Conservation (phyloP, 345 rosid genomes). For the Populus deltoides region DNA sequence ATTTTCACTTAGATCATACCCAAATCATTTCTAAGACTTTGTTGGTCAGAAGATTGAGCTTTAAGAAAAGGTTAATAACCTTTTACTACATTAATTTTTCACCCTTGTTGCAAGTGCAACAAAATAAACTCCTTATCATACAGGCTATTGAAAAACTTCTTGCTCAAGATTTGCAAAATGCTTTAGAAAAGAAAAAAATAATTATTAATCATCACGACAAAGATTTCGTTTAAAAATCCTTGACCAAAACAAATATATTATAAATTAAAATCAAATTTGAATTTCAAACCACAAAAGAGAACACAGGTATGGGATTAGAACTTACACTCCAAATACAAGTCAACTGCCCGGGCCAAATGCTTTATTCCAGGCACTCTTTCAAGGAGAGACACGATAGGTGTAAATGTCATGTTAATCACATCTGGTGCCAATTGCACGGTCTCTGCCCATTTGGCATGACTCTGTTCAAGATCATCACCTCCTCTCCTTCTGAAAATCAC, state of each 20-base stretch:
- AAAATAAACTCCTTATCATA: not conserved
- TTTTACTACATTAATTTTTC: not conserved
- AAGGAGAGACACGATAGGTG: slow-evolving; percentile 77
- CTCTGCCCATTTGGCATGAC: slow-evolving; percentile 83
- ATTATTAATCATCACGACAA: not conserved
- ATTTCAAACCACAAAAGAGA: not conserved
- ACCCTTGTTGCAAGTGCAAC: not conserved
- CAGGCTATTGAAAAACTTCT: not conserved
- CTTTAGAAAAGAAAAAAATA: not conserved
- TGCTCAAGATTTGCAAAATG: not conserved
- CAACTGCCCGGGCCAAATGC: slow-evolving; percentile 81
- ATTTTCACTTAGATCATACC: not conserved
- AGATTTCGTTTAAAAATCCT: not conserved
- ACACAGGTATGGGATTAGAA: slow-evolving; percentile 11
- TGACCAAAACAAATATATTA: not conserved
- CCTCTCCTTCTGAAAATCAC: slow-evolving; percentile 98
- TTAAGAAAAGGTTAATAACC: not conserved
- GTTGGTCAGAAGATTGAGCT: not conserved
- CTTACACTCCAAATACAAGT: slow-evolving; percentile 90
- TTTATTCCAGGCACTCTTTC: slow-evolving; percentile 87
- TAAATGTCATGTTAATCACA: slow-evolving; percentile 88
- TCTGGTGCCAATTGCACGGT: slow-evolving; percentile 80
- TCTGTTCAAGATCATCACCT: slow-evolving; percentile 97
- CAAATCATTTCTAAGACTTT: not conserved
- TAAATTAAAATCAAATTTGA: not conserved